phyloP scores from a whole-genome alignment of 75 land plant genomes.

The Ceratopteris richardii region DNA sequence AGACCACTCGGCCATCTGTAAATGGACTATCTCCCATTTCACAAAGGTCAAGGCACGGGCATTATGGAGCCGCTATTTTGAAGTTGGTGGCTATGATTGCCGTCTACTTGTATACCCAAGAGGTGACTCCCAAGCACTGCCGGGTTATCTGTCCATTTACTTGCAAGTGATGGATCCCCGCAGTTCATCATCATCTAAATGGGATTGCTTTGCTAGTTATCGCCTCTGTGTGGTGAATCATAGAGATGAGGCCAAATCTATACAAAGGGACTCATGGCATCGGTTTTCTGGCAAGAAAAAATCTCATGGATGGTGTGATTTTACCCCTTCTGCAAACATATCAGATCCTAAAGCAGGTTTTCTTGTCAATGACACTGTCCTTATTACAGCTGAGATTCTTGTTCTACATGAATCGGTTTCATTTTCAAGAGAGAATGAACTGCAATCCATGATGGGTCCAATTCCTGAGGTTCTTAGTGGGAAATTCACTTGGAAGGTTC shows the following conservation, averaged over 20 bases:
- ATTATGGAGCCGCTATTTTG: constrained; percentile 45
- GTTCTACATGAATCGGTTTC: constrained; percentile 39
- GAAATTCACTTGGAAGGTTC: constrained; percentile 48
- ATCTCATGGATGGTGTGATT: constrained; percentile 55
- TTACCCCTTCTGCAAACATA: constrained; percentile 30
- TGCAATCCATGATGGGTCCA: constrained; percentile 25
- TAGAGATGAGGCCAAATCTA: constrained; percentile 35
- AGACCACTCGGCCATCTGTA: constrained; percentile 34
- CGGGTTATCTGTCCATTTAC: constrained; percentile 46
- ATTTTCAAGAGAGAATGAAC: constrained; percentile 38
- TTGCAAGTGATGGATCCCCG: constrained; percentile 48
- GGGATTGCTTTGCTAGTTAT: constrained; percentile 57
- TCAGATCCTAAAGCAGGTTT: constrained; percentile 41
- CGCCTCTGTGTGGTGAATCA: constrained; percentile 43
- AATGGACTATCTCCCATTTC: constrained; percentile 43
- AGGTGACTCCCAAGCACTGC: constrained; percentile 50
- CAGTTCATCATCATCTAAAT: constrained; percentile 37
- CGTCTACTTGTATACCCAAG: constrained; percentile 39
- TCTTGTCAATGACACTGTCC: constrained; percentile 24
- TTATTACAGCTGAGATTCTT: constrained; percentile 41
- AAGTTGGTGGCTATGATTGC: constrained; percentile 50
- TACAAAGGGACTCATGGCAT: constrained; percentile 46
- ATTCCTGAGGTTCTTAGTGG: constrained; percentile 44
- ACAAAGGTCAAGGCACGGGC: constrained; percentile 43
- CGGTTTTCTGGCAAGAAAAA: constrained; percentile 46